Conservation (phyloP, 257 asterid species). For the Dorcoceras hygrometricum region DNA sequence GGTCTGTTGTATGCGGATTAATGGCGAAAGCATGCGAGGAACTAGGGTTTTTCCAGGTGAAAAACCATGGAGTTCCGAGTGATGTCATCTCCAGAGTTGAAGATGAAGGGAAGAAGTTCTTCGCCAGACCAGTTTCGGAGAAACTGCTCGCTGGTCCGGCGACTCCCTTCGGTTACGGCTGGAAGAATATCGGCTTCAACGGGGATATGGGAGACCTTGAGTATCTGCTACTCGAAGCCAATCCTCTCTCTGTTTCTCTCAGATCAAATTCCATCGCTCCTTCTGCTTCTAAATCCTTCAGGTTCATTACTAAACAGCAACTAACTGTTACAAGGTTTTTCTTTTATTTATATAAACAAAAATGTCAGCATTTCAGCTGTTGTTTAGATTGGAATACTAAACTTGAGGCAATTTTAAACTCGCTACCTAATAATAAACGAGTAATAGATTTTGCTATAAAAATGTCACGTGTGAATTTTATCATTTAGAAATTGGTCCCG, state of each 20-base stretch:
- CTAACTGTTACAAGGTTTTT: too few species aligned
- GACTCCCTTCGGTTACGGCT: slow-evolving; percentile 70
- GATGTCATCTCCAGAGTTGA: slow-evolving; percentile 46
- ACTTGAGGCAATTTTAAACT: too few species aligned
- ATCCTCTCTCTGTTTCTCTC: slow-evolving; percentile 34
- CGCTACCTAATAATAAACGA: too few species aligned
- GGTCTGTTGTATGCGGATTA: slow-evolving; percentile 30
- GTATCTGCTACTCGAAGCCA: slow-evolving; percentile 54
- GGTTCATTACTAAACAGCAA: too few species aligned
- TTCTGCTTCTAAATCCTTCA: slow-evolving; percentile 41
- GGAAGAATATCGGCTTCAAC: slow-evolving; percentile 66
- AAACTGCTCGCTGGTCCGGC: slow-evolving; percentile 55
- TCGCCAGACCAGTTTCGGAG: slow-evolving; percentile 42
- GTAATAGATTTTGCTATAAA: too few species aligned
- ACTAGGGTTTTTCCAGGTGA: slow-evolving; percentile 60
- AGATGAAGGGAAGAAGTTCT: slow-evolving; percentile 41
- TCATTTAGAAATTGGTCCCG: too few species aligned
- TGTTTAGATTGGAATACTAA: too few species aligned
- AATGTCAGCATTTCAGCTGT: too few species aligned
- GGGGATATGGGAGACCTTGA: slow-evolving; percentile 82
- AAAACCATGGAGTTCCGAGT: slow-evolving; percentile 55
- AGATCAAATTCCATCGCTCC: slow-evolving; percentile 42
- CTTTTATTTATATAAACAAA: too few species aligned
- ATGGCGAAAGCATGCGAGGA: slow-evolving; percentile 60
- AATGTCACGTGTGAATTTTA: too few species aligned